Evolutionary conservation across 169 alveolate species (phyloP).

Genomic region (Condylostoma magnum): DNA sequence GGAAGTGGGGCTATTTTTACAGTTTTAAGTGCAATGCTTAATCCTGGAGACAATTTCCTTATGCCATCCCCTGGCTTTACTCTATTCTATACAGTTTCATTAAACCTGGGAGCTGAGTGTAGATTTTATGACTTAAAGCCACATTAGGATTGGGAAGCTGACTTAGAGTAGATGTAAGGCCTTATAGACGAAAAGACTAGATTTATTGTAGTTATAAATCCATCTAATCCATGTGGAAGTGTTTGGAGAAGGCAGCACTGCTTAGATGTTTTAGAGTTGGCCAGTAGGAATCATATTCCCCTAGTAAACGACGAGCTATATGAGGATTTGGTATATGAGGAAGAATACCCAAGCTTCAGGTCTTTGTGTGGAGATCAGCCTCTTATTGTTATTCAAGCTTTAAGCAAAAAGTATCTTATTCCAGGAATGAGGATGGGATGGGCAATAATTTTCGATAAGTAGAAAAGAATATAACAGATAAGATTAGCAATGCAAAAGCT

Average conservation of each 20-base stretch:
- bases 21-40: conserved; percentile 49
- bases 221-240: conserved; percentile 69
- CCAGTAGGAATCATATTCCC: conserved; percentile 56
- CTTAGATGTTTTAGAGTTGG: conserved; percentile 47
- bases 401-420: conserved; percentile 50
- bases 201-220: conserved; percentile 56
- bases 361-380: conserved; percentile 50
- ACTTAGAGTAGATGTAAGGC: conserved; percentile 47
- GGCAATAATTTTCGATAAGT: conserved; percentile 49
- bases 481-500: conserved; percentile 25
- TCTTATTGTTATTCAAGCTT: conserved; percentile 39
- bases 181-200: conserved; percentile 51
- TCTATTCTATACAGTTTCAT: conserved; percentile 44
- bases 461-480: conserved; percentile 21
- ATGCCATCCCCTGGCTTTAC: conserved; percentile 79
- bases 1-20: conserved; percentile 62
- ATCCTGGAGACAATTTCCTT: conserved; percentile 69
- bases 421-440: conserved; percentile 66
- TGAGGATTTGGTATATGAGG: conserved; percentile 51
- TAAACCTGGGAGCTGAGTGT: conserved; percentile 43
- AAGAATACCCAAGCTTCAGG: conserved; percentile 7
- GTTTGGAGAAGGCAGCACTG: conserved; percentile 52
- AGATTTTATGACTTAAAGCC: conserved; percentile 60
- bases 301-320: conserved; percentile 76
- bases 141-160: conserved; percentile 62